Evolutionary conservation across 306 rosid species (phyloP).

Genomic region (Cucumis sativus): Cucumber_9930_V3 NC_026658.2:3870501-3871000

Average conservation of each 20-base stretch:
- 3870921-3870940: conserved; percentile 90
- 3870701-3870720: conserved; percentile 38
- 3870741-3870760: conserved; percentile 26
- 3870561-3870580: no score
- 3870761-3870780: conserved; percentile 64
- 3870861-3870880: conserved; percentile 91
- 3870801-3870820: conserved; percentile 85
- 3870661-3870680: conserved; percentile 55
- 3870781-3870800: conserved; percentile 89
- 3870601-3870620: conserved; percentile 80
- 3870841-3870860: conserved; percentile 87
- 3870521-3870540: no score
- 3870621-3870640: conserved; percentile 59
- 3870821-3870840: conserved; percentile 86
- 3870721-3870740: conserved; percentile 31
- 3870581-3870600: neutral
- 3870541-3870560: no score
- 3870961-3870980: conserved; percentile 84
- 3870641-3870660: conserved; percentile 33
- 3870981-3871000: conserved; percentile 85
- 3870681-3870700: conserved; percentile 73
- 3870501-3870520: no score
- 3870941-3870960: conserved; percentile 53
- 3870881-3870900: conserved; percentile 65
- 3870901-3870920: conserved; percentile 78